Evolutionary conservation across 2,329 filamentous ascomycete species (phyloP), one percentile per base, ranked within the genome.

Genomic region (Alternaria conjuncta): DNA sequence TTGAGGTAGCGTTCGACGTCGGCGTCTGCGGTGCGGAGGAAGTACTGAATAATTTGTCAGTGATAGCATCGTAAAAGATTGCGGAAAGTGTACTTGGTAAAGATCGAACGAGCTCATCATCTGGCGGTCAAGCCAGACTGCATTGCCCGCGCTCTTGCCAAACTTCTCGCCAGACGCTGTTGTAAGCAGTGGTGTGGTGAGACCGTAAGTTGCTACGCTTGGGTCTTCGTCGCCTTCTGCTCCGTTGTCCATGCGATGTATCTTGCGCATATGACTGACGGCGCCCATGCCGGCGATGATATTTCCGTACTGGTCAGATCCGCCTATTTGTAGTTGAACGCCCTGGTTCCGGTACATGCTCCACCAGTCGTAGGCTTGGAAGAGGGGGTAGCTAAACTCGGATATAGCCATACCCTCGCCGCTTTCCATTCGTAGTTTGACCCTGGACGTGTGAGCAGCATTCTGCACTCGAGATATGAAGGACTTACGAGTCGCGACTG

Each of bases 351-450:
- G 86, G 80, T 92, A 96, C 82, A 98, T 86, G 71, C 92, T 86
- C 92, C 93, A 98, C 88, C 94, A 99, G 79, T 99, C 96, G 91
- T 94, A 98, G 21, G 91, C 94, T 78, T 99, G 96, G 73, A 98
- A 88, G 15, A 99, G 82, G 1, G 96, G 96, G 75, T 99, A 99
- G 45, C 89, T 87, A 79, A 99, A 97, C 78, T 99, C 96, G 36
- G 93, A 90, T 73, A 96, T 92, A 0, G 94, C 96, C 91, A 99
- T 95, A 71, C 96, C 96, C 67, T 96, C 92, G 41, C 93, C 93
- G 57, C 89, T 89, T n/a, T 87, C 86, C 84, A 98, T 86, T 75
- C 94, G 93, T 61, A 89, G 90, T 80, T 93, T 96, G 58, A 96
- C 94, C 32, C 88, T 89, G 30, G 12, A 54, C 36, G 28, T 41